Evolutionary conservation across 2,329 filamentous ascomycete species (phyloP), one percentile per base, ranked within the genome.

Genomic region (Penicillium sp.): DNA sequence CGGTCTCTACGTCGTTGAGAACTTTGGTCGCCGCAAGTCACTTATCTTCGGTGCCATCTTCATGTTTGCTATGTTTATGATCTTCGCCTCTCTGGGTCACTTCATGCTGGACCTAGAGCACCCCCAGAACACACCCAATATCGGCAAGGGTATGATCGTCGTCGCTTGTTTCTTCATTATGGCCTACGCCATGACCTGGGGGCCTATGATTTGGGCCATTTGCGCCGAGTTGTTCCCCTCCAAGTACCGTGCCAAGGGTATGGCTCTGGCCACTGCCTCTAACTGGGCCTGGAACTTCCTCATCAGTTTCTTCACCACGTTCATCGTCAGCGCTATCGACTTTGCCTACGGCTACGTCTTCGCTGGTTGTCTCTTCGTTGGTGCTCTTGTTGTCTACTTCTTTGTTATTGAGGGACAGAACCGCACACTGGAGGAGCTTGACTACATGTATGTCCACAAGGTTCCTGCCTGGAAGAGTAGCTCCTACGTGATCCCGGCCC

Each of bases 241-340:
- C 13, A 67, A 69, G 49, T 71, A 70, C 50, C 80, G 86, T 62
- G 85, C 86, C 49, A 87, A 87, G 68, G 82, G 82, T 47, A 87
- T 89, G 78, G 86, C 85, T 1, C 70, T 89, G n/a, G 84, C 85
- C n/a, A 88, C 85, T 6, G 80, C 85, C 0, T 81, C 84, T 14
- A 90, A 90, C 70, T 90, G 86, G 86, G 49, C 62, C 8, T 86
- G 82, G 81, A 85, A 87, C 65, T 88, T 88, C 67, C 68, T 85
- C 57, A 74, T 86, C 53, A 78, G 80, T 0, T 89, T 89, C 74
- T 88, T 89, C 73, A 88, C 86, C 0, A 82, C 85, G 0, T 89
- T 88, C 66, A 89, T 89, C 64, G 86, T 83, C 0, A 69, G 73
- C 0, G 76, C 78, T 1, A 89, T 89, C 46, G 79, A 85, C 56